Percentiles rank a stretch among this genome's conserved stretches.
Evolutionary conservation across 2,329 filamentous ascomycete species (phyloP).

Genomic region (Arthrobotrys conoides): DNA sequence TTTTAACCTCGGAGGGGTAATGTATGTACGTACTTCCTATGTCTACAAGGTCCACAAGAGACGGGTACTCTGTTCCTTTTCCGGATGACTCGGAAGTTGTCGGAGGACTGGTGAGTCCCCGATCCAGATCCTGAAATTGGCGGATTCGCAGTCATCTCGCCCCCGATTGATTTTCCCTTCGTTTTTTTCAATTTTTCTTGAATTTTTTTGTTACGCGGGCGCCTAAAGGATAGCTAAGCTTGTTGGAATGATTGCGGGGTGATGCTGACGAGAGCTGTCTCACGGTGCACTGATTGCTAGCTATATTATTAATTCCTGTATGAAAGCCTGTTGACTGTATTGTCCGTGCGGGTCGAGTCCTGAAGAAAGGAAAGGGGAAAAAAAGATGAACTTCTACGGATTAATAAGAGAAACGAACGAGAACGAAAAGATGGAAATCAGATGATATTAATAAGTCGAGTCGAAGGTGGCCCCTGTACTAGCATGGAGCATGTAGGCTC

Average conservation of each 20-base stretch:
- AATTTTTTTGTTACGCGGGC: constrained; percentile 8
- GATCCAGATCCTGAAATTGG: constrained; percentile 48
- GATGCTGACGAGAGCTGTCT: constrained; percentile 16
- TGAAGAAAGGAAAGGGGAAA: background rate
- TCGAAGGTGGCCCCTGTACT: background rate
- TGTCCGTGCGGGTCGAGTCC: constrained; percentile 5
- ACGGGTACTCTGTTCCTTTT: constrained; percentile 64
- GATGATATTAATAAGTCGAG: constrained; percentile 24
- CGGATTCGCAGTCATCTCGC: constrained; percentile 58
- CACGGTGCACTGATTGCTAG: constrained; percentile 10
- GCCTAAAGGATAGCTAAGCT: background rate
- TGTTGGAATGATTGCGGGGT: constrained; percentile 20
- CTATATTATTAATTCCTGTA: constrained; percentile 23
- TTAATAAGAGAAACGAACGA: constrained; percentile 6
- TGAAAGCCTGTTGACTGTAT: background rate
- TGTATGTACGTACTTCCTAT: constrained; percentile 63
- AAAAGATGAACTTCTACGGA: background rate
- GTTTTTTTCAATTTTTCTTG: no score
- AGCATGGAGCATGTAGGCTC: no score
- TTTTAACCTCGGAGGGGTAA: background rate
- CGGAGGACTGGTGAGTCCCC: constrained; percentile 56
- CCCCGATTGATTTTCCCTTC: background rate
- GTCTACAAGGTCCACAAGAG: constrained; percentile 64
- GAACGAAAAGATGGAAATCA: constrained; percentile 22
- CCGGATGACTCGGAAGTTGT: constrained; percentile 63